Evolutionary conservation across 352 stramenopile genomes (phyloP), one percentile per base, ranked within the genome.

Genomic region (Phytophthora melonis): DNA sequence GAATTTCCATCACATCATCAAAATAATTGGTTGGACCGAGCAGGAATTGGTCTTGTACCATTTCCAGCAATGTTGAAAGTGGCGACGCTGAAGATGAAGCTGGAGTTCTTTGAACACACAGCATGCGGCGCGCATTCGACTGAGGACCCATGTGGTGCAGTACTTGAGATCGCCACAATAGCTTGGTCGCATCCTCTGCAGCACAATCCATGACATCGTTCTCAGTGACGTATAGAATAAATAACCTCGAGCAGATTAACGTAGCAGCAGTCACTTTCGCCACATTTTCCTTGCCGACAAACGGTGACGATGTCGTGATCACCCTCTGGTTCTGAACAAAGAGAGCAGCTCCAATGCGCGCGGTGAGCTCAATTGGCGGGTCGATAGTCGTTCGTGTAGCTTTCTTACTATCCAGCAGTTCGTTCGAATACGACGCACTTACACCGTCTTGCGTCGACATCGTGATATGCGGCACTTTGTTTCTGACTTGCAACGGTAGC

Each of bases 401-500:
- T 14, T 39, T 45, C 18, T 32, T 13, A 41, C 62, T 58, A 19
- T 75, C 60, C 21, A 94, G 60, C 27, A 94, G 58, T 39, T 92
- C 82, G 58, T 94, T 94, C 23, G 87, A 94, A 56, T 93, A 93
- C 21, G 79, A 82, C 3, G 85, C 81, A 60, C 73, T 81, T 10
- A 93, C 72, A 10, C 75, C 69, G 32, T 78, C 53, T 13, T 54
- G 67, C 1, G 76, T 90, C 3, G 87, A 94, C 5, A 94, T 59
- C 0, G 87, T 94, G 43, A 94, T 81, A 55, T 93, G 87, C 10
- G 82, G 77, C 18, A 89, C 74, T 53, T 88, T 87, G 77, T 91
- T 94, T 66, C 63, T 63, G 9, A 79, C 65, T 27, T 70, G 63
- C 34, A 92, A 56, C n/a, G 45, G 56, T n/a, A 90, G 58, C 18